Evolutionary conservation across 352 stramenopile species (phyloP), one percentile per base, ranked within the genome.

Genomic region (Globisporangium rhizosaccharum): DNA sequence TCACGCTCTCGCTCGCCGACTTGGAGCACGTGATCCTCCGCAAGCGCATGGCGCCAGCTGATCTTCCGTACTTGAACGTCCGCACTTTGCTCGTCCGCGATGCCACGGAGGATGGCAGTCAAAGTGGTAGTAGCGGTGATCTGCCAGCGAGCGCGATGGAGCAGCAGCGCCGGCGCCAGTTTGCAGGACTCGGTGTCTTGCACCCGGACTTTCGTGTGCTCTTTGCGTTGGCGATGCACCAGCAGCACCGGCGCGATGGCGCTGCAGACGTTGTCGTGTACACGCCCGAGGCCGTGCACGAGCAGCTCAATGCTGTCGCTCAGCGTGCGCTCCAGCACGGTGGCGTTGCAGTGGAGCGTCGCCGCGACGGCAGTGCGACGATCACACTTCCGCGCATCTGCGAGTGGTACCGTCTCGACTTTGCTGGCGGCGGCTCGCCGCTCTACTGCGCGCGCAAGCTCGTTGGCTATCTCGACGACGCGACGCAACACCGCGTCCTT

Each of bases 181-280:
- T 88, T 0, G 49, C 53, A 8, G 59, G 57, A 4, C 71, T 88
- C 11, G 79, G 71, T 0, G 30, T 94, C 6, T 52, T 59, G 2
- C 82, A 92, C 50, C 83, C 83, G 4, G 85, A 95, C 63, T 95
- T 95, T 52, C 82, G 85, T 2, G 42, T 92, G 2, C 85, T 74
- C 56, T 74, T 95, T 28, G 85, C 82, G 17, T 56, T 95, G 8
- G 67, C 84, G 15, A 70, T 87, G 66, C 82, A 90, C 42, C 79
- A 84, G 25, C 44, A 56, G 51, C 50, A 45, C 36, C 30, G 57
- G 47, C 25, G 59, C 68, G 18, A 52, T 56, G 26, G 53, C 12
- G 49, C 67, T n/a, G 33, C 59, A 44, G 56, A 66, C 12, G 75
- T 63, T 23, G 60, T 84, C 2, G 48, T 70, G 5, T 77, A 74